Conservation (phyloP, 768 basidiomycete species). For the Lactifluus piperatus region DNA sequence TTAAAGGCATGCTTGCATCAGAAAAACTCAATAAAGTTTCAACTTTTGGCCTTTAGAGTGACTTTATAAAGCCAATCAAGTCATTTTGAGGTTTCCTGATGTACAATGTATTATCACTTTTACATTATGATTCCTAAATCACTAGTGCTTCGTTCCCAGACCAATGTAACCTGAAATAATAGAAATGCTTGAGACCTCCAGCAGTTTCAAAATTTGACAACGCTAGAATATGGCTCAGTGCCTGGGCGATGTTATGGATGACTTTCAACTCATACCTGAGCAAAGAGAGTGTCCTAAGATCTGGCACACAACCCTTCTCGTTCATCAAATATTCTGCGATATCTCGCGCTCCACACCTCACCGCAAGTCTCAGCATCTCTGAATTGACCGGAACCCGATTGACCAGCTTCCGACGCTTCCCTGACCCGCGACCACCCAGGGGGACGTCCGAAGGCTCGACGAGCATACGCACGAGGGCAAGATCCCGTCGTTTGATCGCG, state of each 20-base stretch:
- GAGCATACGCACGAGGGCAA: slow-evolving; percentile 64
- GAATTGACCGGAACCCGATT: slow-evolving; percentile 49
- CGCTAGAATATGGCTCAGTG: neutral
- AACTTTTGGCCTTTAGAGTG: too few relatives aligned
- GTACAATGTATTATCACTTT: slow-evolving; percentile 2
- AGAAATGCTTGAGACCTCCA: neutral
- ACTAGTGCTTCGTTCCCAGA: neutral
- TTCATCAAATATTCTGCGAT: slow-evolving; percentile 61
- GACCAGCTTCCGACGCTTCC: slow-evolving; percentile 46
- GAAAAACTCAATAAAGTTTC: too few relatives aligned
- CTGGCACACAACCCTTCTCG: slow-evolving; percentile 67
- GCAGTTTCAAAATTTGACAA: neutral
- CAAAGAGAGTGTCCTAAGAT: slow-evolving; percentile 49
- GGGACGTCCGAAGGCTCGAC: slow-evolving; percentile 40
- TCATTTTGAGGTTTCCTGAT: too few relatives aligned
- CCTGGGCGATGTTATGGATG: neutral
- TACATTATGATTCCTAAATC: neutral
- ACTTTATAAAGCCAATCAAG: too few relatives aligned
- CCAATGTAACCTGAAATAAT: neutral
- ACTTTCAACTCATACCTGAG: neutral
- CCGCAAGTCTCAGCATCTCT: slow-evolving; percentile 58
- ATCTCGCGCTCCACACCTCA: slow-evolving; percentile 54
- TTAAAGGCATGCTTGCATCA: too few relatives aligned
- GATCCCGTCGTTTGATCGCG: slow-evolving; percentile 64
- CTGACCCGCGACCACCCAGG: slow-evolving; percentile 5